Evolutionary conservation across 108 stramenopile genomes (phyloP), one percentile per base, ranked within the genome.

Genomic region (Nannochloropsis gaditana): DNA sequence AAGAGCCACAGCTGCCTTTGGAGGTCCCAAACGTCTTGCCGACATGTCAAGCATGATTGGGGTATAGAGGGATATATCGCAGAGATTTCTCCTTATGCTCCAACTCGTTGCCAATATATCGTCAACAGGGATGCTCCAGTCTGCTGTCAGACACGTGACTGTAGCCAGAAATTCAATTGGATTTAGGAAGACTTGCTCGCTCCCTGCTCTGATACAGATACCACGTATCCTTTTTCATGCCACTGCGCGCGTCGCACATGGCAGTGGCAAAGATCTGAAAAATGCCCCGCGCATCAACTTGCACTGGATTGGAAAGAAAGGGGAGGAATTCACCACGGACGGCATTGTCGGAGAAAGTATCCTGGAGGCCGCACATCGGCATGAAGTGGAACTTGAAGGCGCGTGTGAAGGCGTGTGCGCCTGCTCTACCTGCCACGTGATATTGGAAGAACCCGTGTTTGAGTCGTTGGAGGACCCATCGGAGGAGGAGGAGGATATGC

Each of bases 321-420:
- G 59, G 59, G 59, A 73, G 59, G 59, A 73, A n/a, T 73, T 73
- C 59, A 73, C 19, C 59, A 73, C 59, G 59, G 59, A 73, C 59
- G 59, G 59, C 19, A 73, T 73, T n/a, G 59, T 73, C 19, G 59
- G 59, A 15, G 59, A 73, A 6, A 79, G 43, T 44, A 21, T 86
- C 41, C 47, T 86, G 82, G 31, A 86, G 44, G 85, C 44, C 19
- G 85, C 85, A 15, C 86, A 87, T 59, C 86, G 84, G 2, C 42
- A 84, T 19, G 81, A 19, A 0, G 21, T 85, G 21, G 87, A 80
- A 9, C 90, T 96, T 82, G 94, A 95, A 91, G 98, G 98, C 5
- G 99, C 99, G 6, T 99, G 99, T 86, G 99, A 99, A 86, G 97
- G 96, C 41, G 97, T 96, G 9, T 95, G 95, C 80, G 97, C 97